Evolutionary conservation across 352 stramenopile genomes (phyloP).

Genomic region (Globisporangium cylindrosporum): DNA sequence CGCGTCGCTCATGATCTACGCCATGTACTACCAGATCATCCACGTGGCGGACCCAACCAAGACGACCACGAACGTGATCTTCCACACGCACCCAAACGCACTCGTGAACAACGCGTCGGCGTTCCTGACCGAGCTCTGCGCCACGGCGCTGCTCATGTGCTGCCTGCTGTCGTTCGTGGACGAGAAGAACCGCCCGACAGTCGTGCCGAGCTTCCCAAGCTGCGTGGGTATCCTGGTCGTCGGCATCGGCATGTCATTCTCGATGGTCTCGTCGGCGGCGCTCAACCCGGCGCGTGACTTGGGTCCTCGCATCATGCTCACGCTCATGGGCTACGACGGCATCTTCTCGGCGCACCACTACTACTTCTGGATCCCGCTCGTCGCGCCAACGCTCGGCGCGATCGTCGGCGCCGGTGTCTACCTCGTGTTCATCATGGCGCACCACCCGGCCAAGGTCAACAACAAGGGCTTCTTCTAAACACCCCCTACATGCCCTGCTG

Average conservation of each 20-base stretch:
- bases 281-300: constrained; percentile 43
- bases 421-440: constrained; percentile 28
- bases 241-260: constrained; percentile 34
- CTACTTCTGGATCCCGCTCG: constrained; percentile 43
- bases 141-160: constrained; percentile 25
- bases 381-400: constrained; percentile 26
- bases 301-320: constrained; percentile 32
- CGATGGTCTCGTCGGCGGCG: constrained; percentile 25
- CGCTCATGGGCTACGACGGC: constrained; percentile 24
- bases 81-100: constrained; percentile 31
- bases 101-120: constrained; percentile 22
- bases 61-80: constrained; percentile 20
- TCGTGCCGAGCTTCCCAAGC: constrained; percentile 23
- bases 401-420: constrained; percentile 27
- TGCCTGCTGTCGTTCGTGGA: constrained; percentile 27
- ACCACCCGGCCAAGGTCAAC: constrained; percentile 27
- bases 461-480: constrained; percentile 28
- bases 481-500: too few species aligned
- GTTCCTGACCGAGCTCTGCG: constrained; percentile 30
- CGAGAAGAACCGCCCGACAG: constrained; percentile 29
- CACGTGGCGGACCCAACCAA: constrained; percentile 22
- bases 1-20: constrained; percentile 28
- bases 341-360: constrained; percentile 25
- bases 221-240: constrained; percentile 24
- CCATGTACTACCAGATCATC: constrained; percentile 31